Base-by-base conservation (phyloP, 306 rosid species). In the Begonia masoniana region DNA sequence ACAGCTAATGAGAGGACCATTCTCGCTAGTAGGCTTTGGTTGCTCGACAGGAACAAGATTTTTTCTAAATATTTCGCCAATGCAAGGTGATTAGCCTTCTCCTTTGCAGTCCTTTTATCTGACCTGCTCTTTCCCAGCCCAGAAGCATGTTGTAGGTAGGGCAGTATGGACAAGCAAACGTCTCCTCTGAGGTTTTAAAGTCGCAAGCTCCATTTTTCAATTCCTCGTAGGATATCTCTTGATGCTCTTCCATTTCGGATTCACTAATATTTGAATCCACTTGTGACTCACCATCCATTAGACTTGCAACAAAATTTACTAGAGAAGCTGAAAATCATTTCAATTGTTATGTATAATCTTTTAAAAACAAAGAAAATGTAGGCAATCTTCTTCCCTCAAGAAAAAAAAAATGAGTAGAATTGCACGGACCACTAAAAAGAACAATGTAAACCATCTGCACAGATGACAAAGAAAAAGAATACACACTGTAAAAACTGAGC, bases 81-180 rank as follows among this genome's bases (percentile, higher is more conserved):
- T 56, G 99, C 99, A 54, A 76, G 68, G 67, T 92, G 99, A 51
- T 84, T 79, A 49, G 84, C 94, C 77, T 83, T 92, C 49, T 86
- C 93, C 60, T 59, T 73, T 5, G 68, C 35, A 64, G 76, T 71
- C 74, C 99, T 84, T 75, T 86, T 91, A 7, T 68, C 67, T 15
- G 96, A 86, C 69, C 59, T 53, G 62, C 99, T 92, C 57, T 77
- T 85, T 59, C 95, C 96, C 62, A 92, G 94, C 52, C 84, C 99
- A 54, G 93, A 65, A 56, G 99, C 94, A 75, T 92, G 99, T 55
- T 82, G 93, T 58, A 86, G 78, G 57, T 81, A 3, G 79, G 69
- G 58, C 96, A 92, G 74, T 67, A 92, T 14, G 99, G 99, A 70
- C 99, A 92, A 69, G 54, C 57, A 49, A 81, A 77, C 54, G 76